A percentile compares a stretch with the other conserved stretches of the same genome.
Evolutionary conservation across 1,284 basidiomycete genomes (phyloP).

Genomic region (Ustilago hordei): DNA sequence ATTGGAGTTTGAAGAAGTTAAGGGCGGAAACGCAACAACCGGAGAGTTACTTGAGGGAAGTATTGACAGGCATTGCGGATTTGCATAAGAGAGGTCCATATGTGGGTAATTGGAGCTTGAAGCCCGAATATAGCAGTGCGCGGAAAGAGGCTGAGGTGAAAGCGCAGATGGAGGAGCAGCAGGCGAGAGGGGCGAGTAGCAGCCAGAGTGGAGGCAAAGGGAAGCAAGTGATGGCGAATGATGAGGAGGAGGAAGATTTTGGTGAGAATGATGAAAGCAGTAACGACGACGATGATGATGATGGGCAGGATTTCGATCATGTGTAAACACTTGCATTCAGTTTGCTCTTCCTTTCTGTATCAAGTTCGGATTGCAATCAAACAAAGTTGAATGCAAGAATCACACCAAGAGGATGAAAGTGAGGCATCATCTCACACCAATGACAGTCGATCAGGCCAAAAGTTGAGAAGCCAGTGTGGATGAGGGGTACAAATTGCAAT

Average conservation of each 20-base stretch:
- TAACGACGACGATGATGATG: conserved; percentile 42
- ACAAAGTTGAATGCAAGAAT: too few species aligned
- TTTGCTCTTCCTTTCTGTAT: too few species aligned
- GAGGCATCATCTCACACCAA: too few species aligned
- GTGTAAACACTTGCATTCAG: conserved; percentile 11
- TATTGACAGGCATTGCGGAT: conserved; percentile 82
- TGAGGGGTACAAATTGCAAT: not conserved
- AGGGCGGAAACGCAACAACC: conserved; percentile 88
- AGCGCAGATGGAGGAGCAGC: conserved; percentile 11
- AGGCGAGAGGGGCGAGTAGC: conserved; percentile 7
- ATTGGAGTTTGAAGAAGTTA: conserved; percentile 85
- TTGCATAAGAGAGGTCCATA: conserved; percentile 82
- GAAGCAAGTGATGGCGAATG: not conserved
- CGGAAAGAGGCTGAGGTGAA: conserved; percentile 28
- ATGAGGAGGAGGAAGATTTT: conserved; percentile 37
- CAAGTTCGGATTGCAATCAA: too few species aligned
- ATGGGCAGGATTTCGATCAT: conserved; percentile 46
- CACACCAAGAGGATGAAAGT: too few species aligned
- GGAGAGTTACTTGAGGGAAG: conserved; percentile 88
- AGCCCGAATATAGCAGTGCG: conserved; percentile 55
- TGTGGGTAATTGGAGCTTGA: conserved; percentile 71
- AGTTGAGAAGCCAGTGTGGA: not conserved
- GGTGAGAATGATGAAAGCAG: conserved; percentile 40
- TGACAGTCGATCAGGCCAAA: not conserved
- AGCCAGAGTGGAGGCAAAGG: not conserved